These are phyloP conservation scores for Calycina herbarum DNA, from an alignment of 2,329 filamentous ascomycete species.

Conservation along the genomic window DNA sequence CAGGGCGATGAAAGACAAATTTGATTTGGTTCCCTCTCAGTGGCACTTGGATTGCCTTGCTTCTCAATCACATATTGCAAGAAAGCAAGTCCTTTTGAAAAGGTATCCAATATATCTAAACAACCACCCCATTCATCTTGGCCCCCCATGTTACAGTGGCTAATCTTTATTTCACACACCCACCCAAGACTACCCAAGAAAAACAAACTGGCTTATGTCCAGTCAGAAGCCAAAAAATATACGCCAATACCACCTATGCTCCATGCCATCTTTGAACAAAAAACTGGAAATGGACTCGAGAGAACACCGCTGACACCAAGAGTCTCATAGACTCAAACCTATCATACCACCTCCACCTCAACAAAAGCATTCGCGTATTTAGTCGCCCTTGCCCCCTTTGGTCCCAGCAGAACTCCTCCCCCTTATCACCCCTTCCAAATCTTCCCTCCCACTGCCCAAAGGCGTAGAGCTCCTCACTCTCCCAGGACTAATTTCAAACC, in stretches of 20 bases:
- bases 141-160: neutral
- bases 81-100: neutral
- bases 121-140: neutral
- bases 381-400: constrained; percentile 33
- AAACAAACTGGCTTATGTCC: neutral
- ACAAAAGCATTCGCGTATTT: neutral
- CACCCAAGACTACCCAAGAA: constrained; percentile 1
- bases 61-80: neutral
- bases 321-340: neutral
- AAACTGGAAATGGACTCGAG: neutral
- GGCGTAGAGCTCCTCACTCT: constrained; percentile 22
- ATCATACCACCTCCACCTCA: neutral
- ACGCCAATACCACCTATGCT: constrained; percentile 6
- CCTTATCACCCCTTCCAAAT: constrained; percentile 23
- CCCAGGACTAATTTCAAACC: constrained; percentile 33
- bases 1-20: too few species aligned
- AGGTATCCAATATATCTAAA: constrained; percentile 5
- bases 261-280: constrained; percentile 8
- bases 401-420: constrained; percentile 21
- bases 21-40: too few species aligned
- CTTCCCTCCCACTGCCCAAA: constrained; percentile 29
- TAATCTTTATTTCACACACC: neutral
- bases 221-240: neutral
- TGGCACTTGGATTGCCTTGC: too few species aligned
- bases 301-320: neutral